phyloP scores from a whole-genome alignment of 1,139 yeast genomes.

The Yamadazyma oceani region DNA sequence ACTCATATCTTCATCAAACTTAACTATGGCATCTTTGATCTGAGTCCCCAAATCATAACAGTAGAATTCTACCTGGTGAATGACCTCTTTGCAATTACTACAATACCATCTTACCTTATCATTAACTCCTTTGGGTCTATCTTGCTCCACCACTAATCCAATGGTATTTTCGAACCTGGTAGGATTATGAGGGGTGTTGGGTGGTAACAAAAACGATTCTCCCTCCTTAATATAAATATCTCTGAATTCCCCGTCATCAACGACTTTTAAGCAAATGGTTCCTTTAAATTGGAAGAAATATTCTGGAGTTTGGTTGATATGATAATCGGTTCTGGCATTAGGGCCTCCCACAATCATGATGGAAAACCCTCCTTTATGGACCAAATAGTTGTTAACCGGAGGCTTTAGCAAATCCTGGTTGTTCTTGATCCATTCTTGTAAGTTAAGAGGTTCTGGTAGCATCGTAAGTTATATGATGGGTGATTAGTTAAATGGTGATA shows the following conservation, averaged over 20 bases:
- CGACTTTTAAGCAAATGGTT: slow-evolving; percentile 78
- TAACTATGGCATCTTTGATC: slow-evolving; percentile 76
- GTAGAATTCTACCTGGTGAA: slow-evolving; percentile 70
- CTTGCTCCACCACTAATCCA: slow-evolving; percentile 94
- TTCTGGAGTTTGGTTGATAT: slow-evolving; percentile 91
- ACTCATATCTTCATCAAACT: slow-evolving; percentile 61
- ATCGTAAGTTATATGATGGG: no score
- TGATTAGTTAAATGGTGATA: slow-evolving; percentile 4
- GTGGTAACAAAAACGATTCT: slow-evolving; percentile 82
- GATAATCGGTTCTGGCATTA: slow-evolving; percentile 90
- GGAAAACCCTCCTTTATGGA: slow-evolving; percentile 89
- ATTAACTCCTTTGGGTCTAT: slow-evolving; percentile 67
- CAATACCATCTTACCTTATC: slow-evolving; percentile 91
- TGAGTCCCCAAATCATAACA: slow-evolving; percentile 87
- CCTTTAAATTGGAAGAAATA: slow-evolving; percentile 91
- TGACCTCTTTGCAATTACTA: slow-evolving; percentile 58
- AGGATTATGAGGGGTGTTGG: slow-evolving; percentile 87
- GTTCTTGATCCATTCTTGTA: slow-evolving; percentile 78
- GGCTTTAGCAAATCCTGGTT: slow-evolving; percentile 77
- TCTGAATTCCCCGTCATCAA: slow-evolving; percentile 71
- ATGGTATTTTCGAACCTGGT: slow-evolving; percentile 83
- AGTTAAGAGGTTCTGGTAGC: slow-evolving; percentile 71
- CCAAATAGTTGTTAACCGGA: slow-evolving; percentile 88
- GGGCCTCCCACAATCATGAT: slow-evolving; percentile 97
- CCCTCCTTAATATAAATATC: slow-evolving; percentile 81